Evolutionary conservation across 441 rosid genomes (phyloP), one percentile per base, ranked within the genome.

Genomic region (Raphanus hybrid): DNA sequence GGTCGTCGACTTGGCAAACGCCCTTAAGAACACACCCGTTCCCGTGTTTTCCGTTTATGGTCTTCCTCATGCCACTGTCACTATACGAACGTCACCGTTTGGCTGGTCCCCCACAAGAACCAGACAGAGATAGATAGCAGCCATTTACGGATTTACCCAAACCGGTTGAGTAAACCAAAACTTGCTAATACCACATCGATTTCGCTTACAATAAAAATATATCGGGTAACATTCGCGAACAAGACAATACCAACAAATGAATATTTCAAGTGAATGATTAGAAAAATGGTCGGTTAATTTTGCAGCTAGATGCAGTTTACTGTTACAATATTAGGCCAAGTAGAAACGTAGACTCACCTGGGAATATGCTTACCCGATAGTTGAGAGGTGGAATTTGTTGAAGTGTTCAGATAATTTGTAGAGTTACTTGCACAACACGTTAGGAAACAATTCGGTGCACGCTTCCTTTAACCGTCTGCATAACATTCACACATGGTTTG

Each of bases 391-490:
- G 48, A 10, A 41, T 0, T 41, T 9, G 48, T 41, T 84, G 88
- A 77, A 93, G 81, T 85, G n/a, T 43, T 90, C 97, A 0, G 96
- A 91, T 54, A 90, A 78, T 37, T 80, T 79, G 67, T 89, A 93
- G 10, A 93, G 96, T 73, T 93, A 91, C 80, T 89, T 92, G 20
- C 98, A 90, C 76, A 93, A 29, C 37, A 83, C 84, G 48, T 79
- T 85, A 1, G 97, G 97, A 69, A 89, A 77, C 50, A 93, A 81
- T 78, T 86, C 8, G 39, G 7, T 34, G 39, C 39, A 34, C 39
- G 39, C 39, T 34, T 34, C 39, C 39, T 6, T 23, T 34, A 34
- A 34, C 93, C 67, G 84, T 85, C 98, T 91, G 89, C 63, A 67
- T 72, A 69, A 58, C 8, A 12, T 52, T 29, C 9, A 26, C 11